Base-by-base conservation (phyloP, 2,329 filamentous ascomycete species). In the Malbranchea cinnamomea region DNA sequence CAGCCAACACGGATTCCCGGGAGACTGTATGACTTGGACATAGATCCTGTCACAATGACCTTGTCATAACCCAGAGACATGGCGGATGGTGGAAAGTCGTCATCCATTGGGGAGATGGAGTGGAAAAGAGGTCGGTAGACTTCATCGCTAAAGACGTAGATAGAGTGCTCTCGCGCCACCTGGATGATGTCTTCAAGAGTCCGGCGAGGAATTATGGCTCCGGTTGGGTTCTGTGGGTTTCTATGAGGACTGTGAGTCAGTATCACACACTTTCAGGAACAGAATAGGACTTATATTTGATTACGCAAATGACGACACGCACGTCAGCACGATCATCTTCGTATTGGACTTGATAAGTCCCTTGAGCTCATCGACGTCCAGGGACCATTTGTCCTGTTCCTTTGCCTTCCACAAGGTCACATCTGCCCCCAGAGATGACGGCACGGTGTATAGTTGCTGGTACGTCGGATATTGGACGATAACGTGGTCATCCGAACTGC, bases 401-500 rank as follows among this genome's bases (percentile, higher is more conserved):
- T 64, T 66, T 6, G 82, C 63, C 47, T 69, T 72, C 83, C 83
- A 92, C 7, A 87, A 51, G 23, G 74, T 73, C 10, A 91, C 78
- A 35, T 81, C 70, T 1, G 80, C 81, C 0, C 83, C 82, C 4
- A 91, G 57, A 21, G 73, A 77, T 40, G 65, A 63, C 0, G 83
- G 81, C 1, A 91, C 69, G 6, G 72, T 62, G 47, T 87, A 89
- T 2, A 92, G 65, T 44, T 89, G 81, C 50, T 89, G 80, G 45
- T 89, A 91, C 1, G 81, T 87, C 8, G 84, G 83, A 48, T 84
- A 81, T 34, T 89, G 78, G 45, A 80, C 89, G 35, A 92, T 68
- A 26, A 87, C 78, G 62, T 92, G 83, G 47, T 92, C 81, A 1
- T 74, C 78, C 0, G 73, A 69, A 0, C 71, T 69, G 2, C 89